Evolutionary conservation across 2,329 filamentous ascomycete genomes (phyloP).

Genomic region (Camillea tinctor): DNA sequence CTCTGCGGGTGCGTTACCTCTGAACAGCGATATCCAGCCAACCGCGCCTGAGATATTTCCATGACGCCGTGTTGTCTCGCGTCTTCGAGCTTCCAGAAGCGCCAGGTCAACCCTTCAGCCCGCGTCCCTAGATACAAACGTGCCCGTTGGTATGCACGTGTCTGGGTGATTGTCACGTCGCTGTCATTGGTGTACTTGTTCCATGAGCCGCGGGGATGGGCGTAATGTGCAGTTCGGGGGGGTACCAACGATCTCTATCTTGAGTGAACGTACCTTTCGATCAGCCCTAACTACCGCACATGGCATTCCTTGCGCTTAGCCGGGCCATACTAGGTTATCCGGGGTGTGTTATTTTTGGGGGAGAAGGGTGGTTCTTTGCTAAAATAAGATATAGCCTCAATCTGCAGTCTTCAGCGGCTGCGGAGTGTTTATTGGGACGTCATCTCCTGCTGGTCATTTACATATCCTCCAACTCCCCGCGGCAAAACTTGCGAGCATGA

Average conservation of each 20-base stretch:
- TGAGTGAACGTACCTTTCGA: conserved; percentile 8
- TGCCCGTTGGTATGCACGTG: conserved; percentile 17
- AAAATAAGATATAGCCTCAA: conserved; percentile 38
- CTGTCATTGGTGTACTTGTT: conserved; percentile 19
- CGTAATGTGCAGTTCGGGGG: conserved; percentile 11
- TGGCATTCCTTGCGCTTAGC: conserved; percentile 14
- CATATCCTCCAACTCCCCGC: background rate
- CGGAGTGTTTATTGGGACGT: conserved; percentile 35
- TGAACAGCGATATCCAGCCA: conserved; percentile 5
- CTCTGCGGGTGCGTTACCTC: conserved; percentile 10
- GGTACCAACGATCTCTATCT: conserved; percentile 16
- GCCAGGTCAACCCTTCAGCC: conserved; percentile 7
- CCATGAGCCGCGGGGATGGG: conserved; percentile 3
- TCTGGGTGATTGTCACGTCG: conserved; percentile 16
- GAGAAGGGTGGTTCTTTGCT: conserved; percentile 30
- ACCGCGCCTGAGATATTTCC: conserved; percentile 5
- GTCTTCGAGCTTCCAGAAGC: conserved; percentile 23
- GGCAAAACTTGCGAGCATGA: background rate
- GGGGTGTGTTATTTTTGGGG: conserved; percentile 34
- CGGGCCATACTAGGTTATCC: conserved; percentile 18
- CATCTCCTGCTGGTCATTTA: conserved; percentile 17
- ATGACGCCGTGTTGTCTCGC: conserved; percentile 7
- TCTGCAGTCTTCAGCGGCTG: conserved; percentile 35
- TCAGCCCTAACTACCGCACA: conserved; percentile 17
- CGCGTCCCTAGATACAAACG: conserved; percentile 2